Evolutionary conservation across 2,329 filamentous ascomycete genomes (phyloP).

Genomic region (Microcyclospora pomicola): DNA sequence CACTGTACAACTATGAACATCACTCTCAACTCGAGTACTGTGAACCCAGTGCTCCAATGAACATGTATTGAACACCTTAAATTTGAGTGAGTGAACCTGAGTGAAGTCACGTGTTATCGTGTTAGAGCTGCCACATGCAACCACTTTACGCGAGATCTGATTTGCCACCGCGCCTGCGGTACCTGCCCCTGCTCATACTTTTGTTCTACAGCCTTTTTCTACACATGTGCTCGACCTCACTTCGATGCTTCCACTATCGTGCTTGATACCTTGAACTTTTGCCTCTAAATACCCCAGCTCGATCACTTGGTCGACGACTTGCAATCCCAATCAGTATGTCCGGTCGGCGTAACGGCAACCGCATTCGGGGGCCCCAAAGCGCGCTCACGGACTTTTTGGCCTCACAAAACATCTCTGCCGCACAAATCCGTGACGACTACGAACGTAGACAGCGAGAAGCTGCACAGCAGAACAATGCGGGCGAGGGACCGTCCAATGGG

Average conservation of each 20-base stretch:
- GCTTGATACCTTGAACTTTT: no score
- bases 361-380: slow-evolving; percentile 47
- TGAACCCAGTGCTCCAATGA: no score
- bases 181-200: not conserved
- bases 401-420: slow-evolving; percentile 56
- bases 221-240: not conserved
- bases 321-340: slow-evolving; percentile 15
- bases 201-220: not conserved
- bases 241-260: no score
- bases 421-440: slow-evolving; percentile 47
- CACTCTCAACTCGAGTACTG: no score
- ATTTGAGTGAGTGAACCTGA: no score
- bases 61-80: no score
- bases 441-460: slow-evolving; percentile 39
- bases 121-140: not conserved
- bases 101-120: no score
- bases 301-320: not conserved
- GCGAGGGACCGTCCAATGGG: slow-evolving; percentile 22
- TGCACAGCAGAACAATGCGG: slow-evolving; percentile 26
- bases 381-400: slow-evolving; percentile 56
- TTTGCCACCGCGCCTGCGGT: not conserved
- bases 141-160: slow-evolving; percentile 1
- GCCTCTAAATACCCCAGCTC: not conserved
- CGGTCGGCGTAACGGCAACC: slow-evolving; percentile 26
- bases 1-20: no score